Base-by-base conservation (phyloP, 768 basidiomycete genomes). In the Strobilomyces echinocephalus region DNA sequence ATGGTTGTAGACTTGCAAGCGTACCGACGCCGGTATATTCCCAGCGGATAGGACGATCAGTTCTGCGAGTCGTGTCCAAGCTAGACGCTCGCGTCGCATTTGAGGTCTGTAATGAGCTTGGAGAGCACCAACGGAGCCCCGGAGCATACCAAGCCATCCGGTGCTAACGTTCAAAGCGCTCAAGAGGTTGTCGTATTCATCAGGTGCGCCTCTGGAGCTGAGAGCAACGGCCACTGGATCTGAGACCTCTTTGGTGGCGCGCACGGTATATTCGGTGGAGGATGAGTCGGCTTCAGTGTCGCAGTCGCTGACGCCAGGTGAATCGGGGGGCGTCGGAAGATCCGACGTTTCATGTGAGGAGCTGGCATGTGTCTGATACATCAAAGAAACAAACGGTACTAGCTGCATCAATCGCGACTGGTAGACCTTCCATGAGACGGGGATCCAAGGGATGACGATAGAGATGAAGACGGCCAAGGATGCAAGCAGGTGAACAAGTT, bases 401-500 rank as follows among this genome's bases (percentile, higher is more conserved):
- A 66, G 49, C 16, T 54, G 60, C 54, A 62, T 56, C 46, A 71
- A 38, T 26, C 62, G 68, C 38, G 53, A 61, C 21, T 57, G 60
- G 44, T 59, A 56, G 11, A 41, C 49, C 52, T 57, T 66, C 24
- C 49, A 46, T 15, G 67, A 59, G 7, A 62, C 20, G 1, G 77
- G 73, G 26, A 79, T 54, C 76, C 79, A 75, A 58, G 73, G 66
- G 5, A 82, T 52, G 30, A 86, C 73, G 54, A 84, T 80, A 18
- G 79, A 78, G 51, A 77, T 64, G 50, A 91, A 76, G 5, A 90
- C 79, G 0, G 85, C 68, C 33, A 82, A 63, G 12, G 87, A 88
- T 12, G 86, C 83, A 21, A 81, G 57, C 2, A 90, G 71, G 59
- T 90, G 88, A 68, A 86, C 77, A 4, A 74, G 62, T 60, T 88